These are phyloP conservation scores for Polyporus tsugae DNA, from an alignment of 1,284 basidiomycete species.

Conservation along the genomic window DNA sequence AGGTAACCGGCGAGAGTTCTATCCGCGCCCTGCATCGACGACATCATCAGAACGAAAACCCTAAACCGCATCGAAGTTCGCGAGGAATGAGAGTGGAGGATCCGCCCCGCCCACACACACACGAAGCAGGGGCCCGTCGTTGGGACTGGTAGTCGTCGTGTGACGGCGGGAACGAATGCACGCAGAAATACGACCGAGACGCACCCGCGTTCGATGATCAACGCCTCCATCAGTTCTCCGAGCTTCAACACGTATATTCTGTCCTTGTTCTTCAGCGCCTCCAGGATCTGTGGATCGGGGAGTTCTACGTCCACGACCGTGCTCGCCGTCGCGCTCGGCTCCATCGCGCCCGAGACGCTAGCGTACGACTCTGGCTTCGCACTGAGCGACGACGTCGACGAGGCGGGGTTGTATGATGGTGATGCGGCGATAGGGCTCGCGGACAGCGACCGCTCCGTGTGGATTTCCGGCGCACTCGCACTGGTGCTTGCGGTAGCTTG, in stretches of 20 bases:
- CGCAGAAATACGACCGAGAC: slow-evolving; percentile 39
- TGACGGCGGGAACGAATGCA: slow-evolving; percentile 22
- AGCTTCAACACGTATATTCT: slow-evolving; percentile 84
- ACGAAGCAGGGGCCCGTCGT: slow-evolving; percentile 15
- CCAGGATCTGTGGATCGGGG: slow-evolving; percentile 76
- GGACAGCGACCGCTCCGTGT: slow-evolving; percentile 30
- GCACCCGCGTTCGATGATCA: slow-evolving; percentile 77
- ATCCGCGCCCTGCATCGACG: slow-evolving; percentile 57
- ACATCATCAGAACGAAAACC: slow-evolving; percentile 27
- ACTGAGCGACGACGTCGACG: slow-evolving; percentile 32
- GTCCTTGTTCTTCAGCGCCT: slow-evolving; percentile 87
- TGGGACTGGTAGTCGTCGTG: slow-evolving; percentile 21
- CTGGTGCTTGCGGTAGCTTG: slow-evolving; percentile 33
- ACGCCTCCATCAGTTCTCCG: slow-evolving; percentile 80
- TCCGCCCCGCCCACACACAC: slow-evolving; percentile 4
- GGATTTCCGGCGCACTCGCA: slow-evolving; percentile 37
- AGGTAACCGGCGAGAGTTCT: slow-evolving; percentile 70
- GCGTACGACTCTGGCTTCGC: slow-evolving; percentile 32
- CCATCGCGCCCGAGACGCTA: slow-evolving; percentile 23
- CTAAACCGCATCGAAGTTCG: not conserved
- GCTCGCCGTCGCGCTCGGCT: slow-evolving; percentile 23
- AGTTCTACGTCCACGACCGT: slow-evolving; percentile 48
- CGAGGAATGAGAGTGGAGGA: not conserved
- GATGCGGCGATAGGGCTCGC: slow-evolving; percentile 34
- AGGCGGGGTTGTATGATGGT: slow-evolving; percentile 34